Evolutionary conservation across 257 asterid genomes (phyloP), one percentile per base, ranked within the genome.

Genomic region (Oldenlandia corymbosa): DNA sequence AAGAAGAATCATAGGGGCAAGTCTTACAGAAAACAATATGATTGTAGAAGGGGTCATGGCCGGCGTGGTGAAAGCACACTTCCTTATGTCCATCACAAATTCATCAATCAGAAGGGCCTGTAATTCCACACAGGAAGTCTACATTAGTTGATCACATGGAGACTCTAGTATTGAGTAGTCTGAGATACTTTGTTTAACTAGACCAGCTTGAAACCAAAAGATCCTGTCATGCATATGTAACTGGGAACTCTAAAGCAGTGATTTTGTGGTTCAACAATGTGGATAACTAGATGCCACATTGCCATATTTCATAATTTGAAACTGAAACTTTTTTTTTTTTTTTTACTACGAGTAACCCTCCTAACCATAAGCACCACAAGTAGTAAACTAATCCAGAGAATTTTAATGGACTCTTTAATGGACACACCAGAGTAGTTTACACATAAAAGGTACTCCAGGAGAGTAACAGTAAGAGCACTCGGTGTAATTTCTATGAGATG

Each of bases 21-120:
- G 57, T 76, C 97, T 82, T 75, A 88, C 95, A 62, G 84, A 66
- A 74, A 82, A 88, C 73, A 91, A 64, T 67, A 91, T 76, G 68
- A 91, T 79, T 69, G 92, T 92, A 70, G 83, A 77, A 56, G 98
- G 98, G 63, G 90, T 75, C 53, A 76, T 32, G 27, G 83, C 85
- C 16, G 97, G 82, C 65, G 60, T 81, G 67, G 71, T 67, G 60
- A 83, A 81, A 71, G 95, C 59, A 60, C 60, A 80, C 54, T 76
- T 78, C 75, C 78, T 78, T 71, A 91, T 78, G 68, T 81, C 79
- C 82, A 59, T 71, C 72, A 86, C 84, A 81, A 88, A 86, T 28
- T 83, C 84, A 70, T 86, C 95, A 51, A 79, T 50, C 26, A 75
- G 66, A 64, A 60, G 79, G 34, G 50, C 52, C 57, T 26, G 70